Conservation (phyloP, 2,329 filamentous ascomycete species). For the Mycosphaerella sp. region DNA sequence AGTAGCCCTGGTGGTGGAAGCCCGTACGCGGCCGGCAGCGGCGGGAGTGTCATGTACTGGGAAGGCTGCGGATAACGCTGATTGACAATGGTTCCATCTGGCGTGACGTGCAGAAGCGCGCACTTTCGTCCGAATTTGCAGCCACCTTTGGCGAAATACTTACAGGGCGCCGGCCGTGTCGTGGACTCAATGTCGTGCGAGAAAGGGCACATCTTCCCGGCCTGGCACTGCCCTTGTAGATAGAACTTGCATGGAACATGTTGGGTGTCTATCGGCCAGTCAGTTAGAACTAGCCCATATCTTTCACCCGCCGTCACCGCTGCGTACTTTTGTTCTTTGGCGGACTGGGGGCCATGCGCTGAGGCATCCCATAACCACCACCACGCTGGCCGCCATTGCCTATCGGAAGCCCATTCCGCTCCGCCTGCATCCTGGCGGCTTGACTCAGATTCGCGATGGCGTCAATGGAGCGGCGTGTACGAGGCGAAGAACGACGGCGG, state of each 20-base stretch:
- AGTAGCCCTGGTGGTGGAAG: slow-evolving; percentile 32
- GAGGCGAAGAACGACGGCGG: slow-evolving; percentile 5
- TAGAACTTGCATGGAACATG: slow-evolving; percentile 99
- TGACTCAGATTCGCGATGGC: slow-evolving; percentile 14
- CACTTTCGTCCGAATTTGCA: slow-evolving; percentile 99
- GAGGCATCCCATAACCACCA: slow-evolving; percentile 16
- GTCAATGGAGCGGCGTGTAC: slow-evolving; percentile 20
- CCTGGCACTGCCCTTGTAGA: slow-evolving; percentile 90
- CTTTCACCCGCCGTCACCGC: not conserved
- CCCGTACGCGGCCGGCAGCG: slow-evolving; percentile 19
- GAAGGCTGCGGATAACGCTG: slow-evolving; percentile 37
- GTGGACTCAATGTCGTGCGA: slow-evolving; percentile 84
- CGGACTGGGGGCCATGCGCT: slow-evolving; percentile 41
- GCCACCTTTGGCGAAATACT: slow-evolving; percentile 99
- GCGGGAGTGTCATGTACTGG: not conserved
- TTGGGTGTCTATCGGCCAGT: slow-evolving; percentile 63
- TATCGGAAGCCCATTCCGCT: slow-evolving; percentile 29
- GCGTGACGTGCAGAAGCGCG: slow-evolving; percentile 90
- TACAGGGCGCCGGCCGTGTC: slow-evolving; percentile 82
- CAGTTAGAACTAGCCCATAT: slow-evolving; percentile 13
- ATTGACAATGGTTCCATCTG: slow-evolving; percentile 88
- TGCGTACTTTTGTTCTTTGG: slow-evolving; percentile 45
- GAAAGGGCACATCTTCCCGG: slow-evolving; percentile 92
- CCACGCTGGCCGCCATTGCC: slow-evolving; percentile 20
- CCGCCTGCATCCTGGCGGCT: slow-evolving; percentile 22